A percentile compares a stretch with the other conserved stretches of the same genome.
These are phyloP conservation scores for Dunaliella sp. DNA, from an alignment of 139 green algal genomes.

Conservation along the genomic window DNA sequence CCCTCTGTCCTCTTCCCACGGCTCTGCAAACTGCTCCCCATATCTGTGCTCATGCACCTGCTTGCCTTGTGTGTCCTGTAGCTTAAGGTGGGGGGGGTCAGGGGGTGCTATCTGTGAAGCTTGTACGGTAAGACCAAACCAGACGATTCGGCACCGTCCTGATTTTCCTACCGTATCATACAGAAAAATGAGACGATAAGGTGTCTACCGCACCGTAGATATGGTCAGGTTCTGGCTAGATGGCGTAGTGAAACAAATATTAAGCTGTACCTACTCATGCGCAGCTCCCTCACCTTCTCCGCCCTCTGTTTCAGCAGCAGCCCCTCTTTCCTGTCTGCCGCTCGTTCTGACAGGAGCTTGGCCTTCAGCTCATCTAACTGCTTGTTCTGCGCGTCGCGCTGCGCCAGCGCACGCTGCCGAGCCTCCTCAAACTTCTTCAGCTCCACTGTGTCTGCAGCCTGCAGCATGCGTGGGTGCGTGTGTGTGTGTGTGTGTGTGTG, in stretches of 20 bases:
- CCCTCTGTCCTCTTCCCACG: no score
- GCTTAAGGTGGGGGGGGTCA: background rate
- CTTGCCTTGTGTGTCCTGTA: background rate
- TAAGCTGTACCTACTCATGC: conserved; percentile 13
- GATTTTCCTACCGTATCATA: background rate
- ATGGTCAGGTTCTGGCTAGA: background rate
- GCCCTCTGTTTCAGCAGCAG: conserved; percentile 36
- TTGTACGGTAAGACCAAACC: background rate
- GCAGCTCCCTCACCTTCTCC: conserved; percentile 18
- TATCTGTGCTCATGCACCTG: no score
- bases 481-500: background rate
- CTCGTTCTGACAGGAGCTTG: conserved; percentile 44
- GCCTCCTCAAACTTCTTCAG: conserved; percentile 48
- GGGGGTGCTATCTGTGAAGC: background rate
- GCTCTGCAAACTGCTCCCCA: no score
- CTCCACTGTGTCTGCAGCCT: conserved; percentile 64
- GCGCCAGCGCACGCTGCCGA: conserved; percentile 43
- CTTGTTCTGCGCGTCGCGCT: conserved; percentile 58
- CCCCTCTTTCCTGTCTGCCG: conserved; percentile 41
- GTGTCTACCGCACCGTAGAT: background rate
- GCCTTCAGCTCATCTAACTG: conserved; percentile 65
- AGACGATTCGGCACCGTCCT: background rate
- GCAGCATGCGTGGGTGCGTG: background rate
- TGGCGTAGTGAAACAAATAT: no score
- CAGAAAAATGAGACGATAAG: background rate